Conservation (phyloP, 129 eudicot genomes). For the Pittosporum tobira region DNA sequence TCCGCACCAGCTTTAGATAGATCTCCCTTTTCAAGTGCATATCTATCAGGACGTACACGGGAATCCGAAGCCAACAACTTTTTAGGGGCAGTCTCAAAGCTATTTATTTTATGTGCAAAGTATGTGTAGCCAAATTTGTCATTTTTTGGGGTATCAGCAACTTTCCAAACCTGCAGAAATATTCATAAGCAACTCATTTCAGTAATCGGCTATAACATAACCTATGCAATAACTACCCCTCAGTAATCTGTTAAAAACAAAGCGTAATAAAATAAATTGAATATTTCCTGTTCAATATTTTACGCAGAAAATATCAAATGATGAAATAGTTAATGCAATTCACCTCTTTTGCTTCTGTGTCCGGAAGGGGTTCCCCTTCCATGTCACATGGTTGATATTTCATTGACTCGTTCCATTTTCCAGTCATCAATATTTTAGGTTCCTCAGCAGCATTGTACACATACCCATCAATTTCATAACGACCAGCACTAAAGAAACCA, state of each 20-base stretch:
- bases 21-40: conserved; percentile 86
- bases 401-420: conserved; percentile 80
- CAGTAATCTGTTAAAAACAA: no score
- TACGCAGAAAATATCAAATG: background rate
- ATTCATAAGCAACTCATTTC: background rate
- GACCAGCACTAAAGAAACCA: conserved; percentile 59
- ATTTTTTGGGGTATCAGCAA: conserved; percentile 56
- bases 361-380: conserved; percentile 89
- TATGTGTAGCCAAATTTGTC: conserved; percentile 78
- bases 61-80: conserved; percentile 81
- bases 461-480: conserved; percentile 95
- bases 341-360: conserved; percentile 80
- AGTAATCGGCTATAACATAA: no score
- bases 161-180: conserved; percentile 69
- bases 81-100: conserved; percentile 84
- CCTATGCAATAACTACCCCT: no score
- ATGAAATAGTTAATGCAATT: background rate
- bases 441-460: conserved; percentile 77
- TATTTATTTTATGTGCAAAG: conserved; percentile 83
- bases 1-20: conserved; percentile 82
- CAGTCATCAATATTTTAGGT: conserved; percentile 90
- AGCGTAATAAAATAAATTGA: no score
- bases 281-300: background rate
- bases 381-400: conserved; percentile 87
- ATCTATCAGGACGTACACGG: conserved; percentile 82